Conservation (phyloP, 2,329 filamentous ascomycete species). For the Neurospora sp. region DNA sequence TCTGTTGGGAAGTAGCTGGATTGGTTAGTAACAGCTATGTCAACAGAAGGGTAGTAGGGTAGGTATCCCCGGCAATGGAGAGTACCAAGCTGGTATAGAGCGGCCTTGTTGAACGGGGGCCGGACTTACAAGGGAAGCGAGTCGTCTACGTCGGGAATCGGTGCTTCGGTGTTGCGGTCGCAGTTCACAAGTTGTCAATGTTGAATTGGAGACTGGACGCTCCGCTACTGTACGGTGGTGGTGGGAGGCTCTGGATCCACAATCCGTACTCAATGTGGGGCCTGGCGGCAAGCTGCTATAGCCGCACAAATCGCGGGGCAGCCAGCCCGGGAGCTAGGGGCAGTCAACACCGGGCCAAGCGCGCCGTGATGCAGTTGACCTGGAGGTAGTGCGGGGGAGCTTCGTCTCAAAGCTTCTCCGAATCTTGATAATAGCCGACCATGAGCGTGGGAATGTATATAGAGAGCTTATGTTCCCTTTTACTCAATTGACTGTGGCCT, state of each 20-base stretch:
- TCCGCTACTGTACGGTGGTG: neutral
- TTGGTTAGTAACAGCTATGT: neutral
- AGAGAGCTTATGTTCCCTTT: neutral
- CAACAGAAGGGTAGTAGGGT: neutral
- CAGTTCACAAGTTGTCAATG: neutral
- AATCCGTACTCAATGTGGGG: slow-evolving; percentile 4
- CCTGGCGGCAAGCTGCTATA: slow-evolving; percentile 6
- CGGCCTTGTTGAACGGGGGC: neutral
- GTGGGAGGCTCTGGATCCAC: neutral
- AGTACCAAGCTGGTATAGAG: neutral
- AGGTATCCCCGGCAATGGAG: neutral
- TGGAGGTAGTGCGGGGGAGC: slow-evolving; percentile 7
- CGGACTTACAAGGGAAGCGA: neutral
- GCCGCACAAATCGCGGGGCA: slow-evolving; percentile 21
- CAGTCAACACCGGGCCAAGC: slow-evolving; percentile 10
- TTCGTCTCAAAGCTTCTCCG: slow-evolving; percentile 9
- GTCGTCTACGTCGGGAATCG: neutral
- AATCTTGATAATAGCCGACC: neutral
- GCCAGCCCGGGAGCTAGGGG: slow-evolving; percentile 1
- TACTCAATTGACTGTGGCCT: neutral
- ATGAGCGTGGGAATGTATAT: neutral
- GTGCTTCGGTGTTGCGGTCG: neutral
- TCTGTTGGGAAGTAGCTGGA: neutral
- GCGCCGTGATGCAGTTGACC: neutral
- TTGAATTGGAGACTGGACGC: neutral